phyloP scores from a whole-genome alignment of 2,329 filamentous ascomycete species.

The Apiospora malaysiana region DNA sequence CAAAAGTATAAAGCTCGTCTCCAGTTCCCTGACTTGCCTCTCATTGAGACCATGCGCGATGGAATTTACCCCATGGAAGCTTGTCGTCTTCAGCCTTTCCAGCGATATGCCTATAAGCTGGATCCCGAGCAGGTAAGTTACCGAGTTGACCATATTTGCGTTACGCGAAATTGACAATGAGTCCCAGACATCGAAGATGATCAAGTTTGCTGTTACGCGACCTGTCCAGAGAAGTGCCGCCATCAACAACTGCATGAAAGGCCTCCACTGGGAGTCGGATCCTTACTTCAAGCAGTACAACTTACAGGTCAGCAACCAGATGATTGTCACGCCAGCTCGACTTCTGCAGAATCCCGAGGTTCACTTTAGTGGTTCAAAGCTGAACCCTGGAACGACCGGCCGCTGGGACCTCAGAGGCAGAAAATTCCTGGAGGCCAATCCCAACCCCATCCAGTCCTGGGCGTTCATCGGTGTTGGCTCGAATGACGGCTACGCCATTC shows the following conservation, averaged over 20 bases:
- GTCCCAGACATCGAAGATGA: constrained; percentile 79
- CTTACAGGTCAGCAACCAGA: constrained; percentile 67
- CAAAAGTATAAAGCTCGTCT: constrained; percentile 60
- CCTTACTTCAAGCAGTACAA: constrained; percentile 75
- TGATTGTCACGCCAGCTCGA: constrained; percentile 72
- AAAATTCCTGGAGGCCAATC: constrained; percentile 74
- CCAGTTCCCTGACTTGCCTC: constrained; percentile 54
- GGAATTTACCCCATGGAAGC: constrained; percentile 68
- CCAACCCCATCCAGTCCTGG: constrained; percentile 71
- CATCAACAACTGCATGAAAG: constrained; percentile 70
- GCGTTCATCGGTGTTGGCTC: constrained; percentile 67
- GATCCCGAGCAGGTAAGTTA: constrained; percentile 55
- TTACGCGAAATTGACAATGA: background rate
- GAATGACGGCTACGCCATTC: constrained; percentile 52
- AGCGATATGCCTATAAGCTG: constrained; percentile 69
- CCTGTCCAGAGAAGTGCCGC: constrained; percentile 71
- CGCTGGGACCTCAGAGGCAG: constrained; percentile 89
- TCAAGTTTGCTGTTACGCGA: constrained; percentile 86
- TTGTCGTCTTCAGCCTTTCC: constrained; percentile 57
- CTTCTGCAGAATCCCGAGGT: constrained; percentile 75
- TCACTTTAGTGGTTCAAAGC: constrained; percentile 64
- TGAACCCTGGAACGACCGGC: constrained; percentile 70
- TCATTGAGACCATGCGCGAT: constrained; percentile 61
- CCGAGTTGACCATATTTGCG: constrained; percentile 1
- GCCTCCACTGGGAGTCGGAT: constrained; percentile 73